Evolutionary conservation across 2,329 filamentous ascomycete species (phyloP), one percentile per base, ranked within the genome.

Genomic region (Ophiognomonia clavigignenti-juglandacearum): DNA sequence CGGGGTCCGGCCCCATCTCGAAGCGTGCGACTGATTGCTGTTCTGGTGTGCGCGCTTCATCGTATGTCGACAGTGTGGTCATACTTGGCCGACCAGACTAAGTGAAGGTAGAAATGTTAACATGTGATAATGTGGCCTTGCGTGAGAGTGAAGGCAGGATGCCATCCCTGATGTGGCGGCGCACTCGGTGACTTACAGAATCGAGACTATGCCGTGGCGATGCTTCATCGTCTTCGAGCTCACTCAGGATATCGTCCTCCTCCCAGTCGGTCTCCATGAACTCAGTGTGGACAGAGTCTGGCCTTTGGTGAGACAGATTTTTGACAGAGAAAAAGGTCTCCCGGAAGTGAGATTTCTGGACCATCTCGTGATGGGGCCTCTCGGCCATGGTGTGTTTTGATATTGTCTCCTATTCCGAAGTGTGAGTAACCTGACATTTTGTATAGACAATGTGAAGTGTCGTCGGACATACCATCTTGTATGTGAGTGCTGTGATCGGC

Each of bases 31-130:
- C 24, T 26, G 50, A 52, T 34, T 45, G 50, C 31, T 52, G 50
- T 6, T 52, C 50, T 16, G 91, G 91, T 22, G 91, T 96, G 24
- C 81, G 80, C 4, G 83, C 77, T 62, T 95, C 90, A 59, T 95
- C 89, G 59, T 86, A 90, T 1, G 88, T 92, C 6, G 90, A 95
- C 31, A 93, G 74, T 2, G 91, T 95, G 3, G 88, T 92, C 61
- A 91, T 82, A 70, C 88, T 95, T 50, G 80, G 81, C 59, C 86
- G 79, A 57, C 76, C 78, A 53, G 79, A 75, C 86, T 90, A 60
- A n/a, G 27, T 8, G 18, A 18, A 32, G 22, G n/a, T 32, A n/a
- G 29, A 3, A 34, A 20, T 36, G 18, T 20, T 9, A 3, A 13
- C 6, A 36, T 10, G 7, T 10, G 16, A n/a, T n/a, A 34, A 20